Evolutionary conservation across 495 filamentous ascomycete species (phyloP).

Genomic region (Aspergillus ostianus): DNA sequence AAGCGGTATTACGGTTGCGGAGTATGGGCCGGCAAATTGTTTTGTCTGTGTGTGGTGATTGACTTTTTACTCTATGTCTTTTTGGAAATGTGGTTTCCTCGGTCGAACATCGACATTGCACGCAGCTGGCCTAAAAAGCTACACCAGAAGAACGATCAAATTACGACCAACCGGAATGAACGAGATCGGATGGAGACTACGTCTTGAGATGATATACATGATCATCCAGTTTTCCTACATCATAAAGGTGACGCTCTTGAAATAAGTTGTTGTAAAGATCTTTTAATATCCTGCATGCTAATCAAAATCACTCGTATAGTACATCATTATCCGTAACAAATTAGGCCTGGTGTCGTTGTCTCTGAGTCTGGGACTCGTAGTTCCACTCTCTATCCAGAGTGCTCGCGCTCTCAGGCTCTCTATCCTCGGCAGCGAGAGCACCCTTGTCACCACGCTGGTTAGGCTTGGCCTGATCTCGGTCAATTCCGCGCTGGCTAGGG

Average conservation of each 20-base stretch:
- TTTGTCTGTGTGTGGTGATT: conserved; percentile 90
- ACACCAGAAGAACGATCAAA: conserved; percentile 14
- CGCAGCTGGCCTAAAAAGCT: conserved; percentile 86
- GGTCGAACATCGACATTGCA: conserved; percentile 81
- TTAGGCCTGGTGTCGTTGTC: conserved; percentile 6
- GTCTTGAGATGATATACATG: conserved; percentile 6
- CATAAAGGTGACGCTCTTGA: too few relatives aligned
- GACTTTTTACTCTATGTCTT: conserved; percentile 88
- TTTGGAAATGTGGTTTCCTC: conserved; percentile 82
- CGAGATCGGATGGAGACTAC: conserved; percentile 12
- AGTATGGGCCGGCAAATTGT: conserved; percentile 98
- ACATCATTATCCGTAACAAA: background rate
- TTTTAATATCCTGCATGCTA: conserved; percentile 19
- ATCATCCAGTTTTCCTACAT: background rate
- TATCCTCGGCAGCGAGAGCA: conserved; percentile 40
- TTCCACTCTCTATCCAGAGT: conserved; percentile 47
- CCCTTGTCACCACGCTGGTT: conserved; percentile 32
- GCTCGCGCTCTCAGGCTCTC: conserved; percentile 43
- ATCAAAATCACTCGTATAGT: conserved; percentile 10
- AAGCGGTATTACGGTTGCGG: conserved; percentile 99
- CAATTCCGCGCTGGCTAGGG: conserved; percentile 30
- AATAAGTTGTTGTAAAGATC: conserved; percentile 1
- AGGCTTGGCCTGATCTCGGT: conserved; percentile 25
- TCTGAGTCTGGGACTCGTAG: conserved; percentile 33
- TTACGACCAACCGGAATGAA: background rate